Evolutionary conservation across 805 yeast genomes (phyloP), one percentile per base, ranked within the genome.

Genomic region (Spathaspora hagerdaliae): DNA sequence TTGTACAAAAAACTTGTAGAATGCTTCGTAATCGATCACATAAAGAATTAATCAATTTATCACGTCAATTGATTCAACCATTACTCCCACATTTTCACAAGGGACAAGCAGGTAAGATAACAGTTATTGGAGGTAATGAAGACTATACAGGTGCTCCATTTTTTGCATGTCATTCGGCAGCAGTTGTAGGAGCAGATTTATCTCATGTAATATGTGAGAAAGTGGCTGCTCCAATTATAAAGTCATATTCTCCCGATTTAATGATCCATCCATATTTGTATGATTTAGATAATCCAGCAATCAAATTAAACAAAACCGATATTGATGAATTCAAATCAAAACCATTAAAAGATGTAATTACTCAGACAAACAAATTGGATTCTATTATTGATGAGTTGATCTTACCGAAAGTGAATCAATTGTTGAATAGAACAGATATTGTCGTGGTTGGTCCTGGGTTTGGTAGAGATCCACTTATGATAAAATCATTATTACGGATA

Each of bases 101-200:
- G 63, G 99, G 99, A 19, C 98, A 92, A 63, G 82, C 86, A 6
- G 98, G 98, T 6, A 75, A 88, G 47, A 73, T 92, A 2, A 88
- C 84, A 9, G 87, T 92, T 0, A 78, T 92, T 50, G 99, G 99
- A 19, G 99, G 99, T 1, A 84, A 94, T 62, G 91, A 87, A 61
- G 97, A 92, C 61, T 92, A 90, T 61, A 91, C 97, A 0, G 99
- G 99, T 0, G 99, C 99, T 0, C 98, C 98, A 1, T 94, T 74
- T 64, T 94, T 94, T 62, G 78, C 96, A 32, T 86, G 95, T 5
- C 85, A 86, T 60, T 86, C 96, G 1, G 80, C 96, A 1, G 87
- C 96, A 2, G 65, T 85, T 33, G 74, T 85, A 41, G 99, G 99
- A 0, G 84, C 90, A 43, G 99, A 92, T 60, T 72, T 94, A 68